phyloP scores from a whole-genome alignment of 73 alveolate genomes.

The Paramecium biaurelia region DNA sequence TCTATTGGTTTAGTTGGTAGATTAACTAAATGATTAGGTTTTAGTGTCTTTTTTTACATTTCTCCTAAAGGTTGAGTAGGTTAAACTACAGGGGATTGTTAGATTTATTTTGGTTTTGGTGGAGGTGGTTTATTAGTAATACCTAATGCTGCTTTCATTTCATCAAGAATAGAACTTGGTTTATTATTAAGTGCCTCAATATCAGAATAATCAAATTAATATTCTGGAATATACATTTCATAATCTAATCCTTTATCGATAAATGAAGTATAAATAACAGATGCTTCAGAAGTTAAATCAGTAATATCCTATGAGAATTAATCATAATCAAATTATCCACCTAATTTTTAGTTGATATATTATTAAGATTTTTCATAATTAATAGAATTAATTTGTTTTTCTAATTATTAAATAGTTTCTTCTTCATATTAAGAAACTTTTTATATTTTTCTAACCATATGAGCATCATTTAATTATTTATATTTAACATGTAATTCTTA shows the following conservation, averaged over 20 bases:
- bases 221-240: slow-evolving; percentile 31
- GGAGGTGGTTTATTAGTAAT: slow-evolving; percentile 1
- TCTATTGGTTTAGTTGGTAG: not conserved
- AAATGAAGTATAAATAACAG: not conserved
- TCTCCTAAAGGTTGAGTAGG: not conserved
- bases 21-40: slow-evolving; percentile 4
- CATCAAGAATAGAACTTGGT: slow-evolving; percentile 45
- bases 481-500: slow-evolving; percentile 30
- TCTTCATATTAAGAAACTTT: not conserved
- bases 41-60: not conserved
- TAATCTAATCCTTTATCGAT: not conserved
- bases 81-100: not conserved
- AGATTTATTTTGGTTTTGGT: not conserved
- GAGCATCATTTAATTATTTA: slow-evolving; percentile 38
- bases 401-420: not conserved
- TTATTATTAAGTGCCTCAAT: not conserved
- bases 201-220: not conserved
- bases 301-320: not conserved
- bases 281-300: not conserved
- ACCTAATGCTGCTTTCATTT: slow-evolving; percentile 11
- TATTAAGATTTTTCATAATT: not conserved
- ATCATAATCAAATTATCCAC: slow-evolving; percentile 34
- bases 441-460: not conserved
- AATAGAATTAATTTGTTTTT: not conserved
- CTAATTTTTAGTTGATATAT: not conserved